Evolutionary conservation across 176 grass and related monocot genomes (phyloP), one percentile per base, ranked within the genome.

Genomic region (Aegilops longissima): DNA sequence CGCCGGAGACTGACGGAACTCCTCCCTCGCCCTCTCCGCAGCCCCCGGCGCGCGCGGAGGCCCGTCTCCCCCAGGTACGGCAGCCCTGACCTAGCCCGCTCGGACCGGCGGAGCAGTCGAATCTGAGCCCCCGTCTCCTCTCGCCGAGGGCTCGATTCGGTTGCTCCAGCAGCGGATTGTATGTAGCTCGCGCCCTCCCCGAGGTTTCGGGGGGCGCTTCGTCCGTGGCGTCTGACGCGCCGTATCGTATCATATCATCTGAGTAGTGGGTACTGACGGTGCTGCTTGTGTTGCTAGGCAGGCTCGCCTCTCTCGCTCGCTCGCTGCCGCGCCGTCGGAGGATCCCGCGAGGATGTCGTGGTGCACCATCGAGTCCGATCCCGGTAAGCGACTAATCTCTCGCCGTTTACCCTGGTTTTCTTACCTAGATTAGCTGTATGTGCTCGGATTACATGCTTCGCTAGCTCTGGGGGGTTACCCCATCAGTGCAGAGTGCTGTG

Each of bases 291-390:
- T 30, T 29, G 65, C 9, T 0, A 5, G 0, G 59, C 5, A 84
- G 65, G 82, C 0, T 20, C 52, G 17, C 42, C 70, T 65, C 17
- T 18, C 66, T 82, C 77, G 56, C 69, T 20, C 8, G 68, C 83
- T 20, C 8, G 68, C 83, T 84, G 59, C 34, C 9, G 34, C 13
- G 14, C 18, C 6, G 59, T 6, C 61, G 5, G 44, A 59, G 11
- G 76, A 73, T 61, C 75, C 86, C 9, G 63, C 79, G 73, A 85
- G 69, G 65, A 98, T 98, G 95, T 93, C 93, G 72, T 98, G 95
- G 95, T 98, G 95, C 69, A 98, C 95, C 8, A 95, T 98, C 72
- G 93, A 95, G 77, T 98, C 95, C n/a, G 95, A 98, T 64, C 95
- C 95, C 39, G 95, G 93, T 98, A 66, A 92, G 89, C 73, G 25